Base-by-base conservation (phyloP, 805 yeast genomes). In the Komagataella ulmi region DNA sequence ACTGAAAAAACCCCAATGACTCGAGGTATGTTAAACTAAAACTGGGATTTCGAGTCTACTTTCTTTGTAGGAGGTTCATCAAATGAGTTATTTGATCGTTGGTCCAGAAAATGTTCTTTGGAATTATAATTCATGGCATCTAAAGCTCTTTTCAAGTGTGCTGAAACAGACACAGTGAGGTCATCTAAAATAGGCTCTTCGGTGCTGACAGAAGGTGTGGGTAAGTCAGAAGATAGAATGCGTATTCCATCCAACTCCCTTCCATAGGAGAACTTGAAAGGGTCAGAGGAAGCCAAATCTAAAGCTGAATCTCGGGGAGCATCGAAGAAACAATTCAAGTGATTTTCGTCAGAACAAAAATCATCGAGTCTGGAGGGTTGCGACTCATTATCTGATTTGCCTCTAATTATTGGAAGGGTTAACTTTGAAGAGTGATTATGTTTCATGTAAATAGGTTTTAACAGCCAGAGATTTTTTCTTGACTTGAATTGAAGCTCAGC, bases 401-500 rank as follows among this genome's bases (percentile, higher is more conserved):
- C 48, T n/a, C 8, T 21, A 17, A 24, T 17, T n/a, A 17, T 7
- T 46, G 24, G 23, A 14, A 46, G 23, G 12, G 36, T 23, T 24
- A 46, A 14, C 23, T 24, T 23, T 18, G 10, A 14, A 24, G 50
- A 51, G 49, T 61, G 64, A 8, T 59, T 55, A 51, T 61, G 65
- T 1, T 24, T 45, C 46, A 51, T 44, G 4, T 45, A 44, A 10
- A 59, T 55, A 3, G 64, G 58, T 52, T 61, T 61, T 50, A 61
- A 47, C 17, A 61, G 47, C 65, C 65, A 61, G 6, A 55, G 49
- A n/a, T 54, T 50, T 50, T 57, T 61, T 23, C 59, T 57, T 24
- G 55, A 52, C 49, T 61, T 61, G 47, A 51, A 56, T 48, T 61
- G 65, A 19, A 61, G 55, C 24, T 61, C 65, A 5, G 55, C 54